Evolutionary conservation across 768 basidiomycete species (phyloP), one percentile per base, ranked within the genome.

Genomic region (Jaapia argillacea): DNA sequence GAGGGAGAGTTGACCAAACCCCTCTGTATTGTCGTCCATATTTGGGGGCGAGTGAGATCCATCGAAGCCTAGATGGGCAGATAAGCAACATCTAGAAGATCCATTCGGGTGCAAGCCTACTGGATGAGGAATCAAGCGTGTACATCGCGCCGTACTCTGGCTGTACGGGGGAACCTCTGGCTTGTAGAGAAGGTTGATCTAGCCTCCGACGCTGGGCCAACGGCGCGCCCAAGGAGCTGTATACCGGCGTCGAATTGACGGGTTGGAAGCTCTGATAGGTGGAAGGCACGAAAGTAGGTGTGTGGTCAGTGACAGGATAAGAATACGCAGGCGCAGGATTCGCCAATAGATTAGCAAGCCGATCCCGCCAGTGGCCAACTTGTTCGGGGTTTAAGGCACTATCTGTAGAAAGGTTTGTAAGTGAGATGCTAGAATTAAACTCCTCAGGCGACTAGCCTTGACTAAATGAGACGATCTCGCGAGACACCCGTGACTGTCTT

Each of bases 351-450:
- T 68, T 69, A 22, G 78, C 74, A 13, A 87, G 67, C 43, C 71
- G 78, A 41, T 87, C 83, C 56, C 86, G 85, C 85, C 85, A 87
- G 56, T 87, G 81, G 46, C 71, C 62, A 1, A 81, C 84, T 5
- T 83, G 85, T 22, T 75, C 69, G n/a, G 77, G 72, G 21, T 76
- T 72, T 47, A 79, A 66, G 12, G 70, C 69, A 40, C 73, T 71
- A 55, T 79, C 81, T 82, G 48, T n/a, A 43, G 43, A 7, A 3
- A 6, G 12, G 10, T 18, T 10, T 5, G 14, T 7, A 3, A 40
- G 16, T 21, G 41, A 25, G 22, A 25, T 13, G 41, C 14, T 3
- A 27, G 3, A 5, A 25, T 20, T 33, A 37, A 26, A 40, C 6
- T 37, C 41, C 38, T 12, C 10, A 33, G 12, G 6, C 41, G 6